Base-by-base conservation (phyloP, 2,329 filamentous ascomycete species). In the Phaeosphaeriaceae sp. region DNA sequence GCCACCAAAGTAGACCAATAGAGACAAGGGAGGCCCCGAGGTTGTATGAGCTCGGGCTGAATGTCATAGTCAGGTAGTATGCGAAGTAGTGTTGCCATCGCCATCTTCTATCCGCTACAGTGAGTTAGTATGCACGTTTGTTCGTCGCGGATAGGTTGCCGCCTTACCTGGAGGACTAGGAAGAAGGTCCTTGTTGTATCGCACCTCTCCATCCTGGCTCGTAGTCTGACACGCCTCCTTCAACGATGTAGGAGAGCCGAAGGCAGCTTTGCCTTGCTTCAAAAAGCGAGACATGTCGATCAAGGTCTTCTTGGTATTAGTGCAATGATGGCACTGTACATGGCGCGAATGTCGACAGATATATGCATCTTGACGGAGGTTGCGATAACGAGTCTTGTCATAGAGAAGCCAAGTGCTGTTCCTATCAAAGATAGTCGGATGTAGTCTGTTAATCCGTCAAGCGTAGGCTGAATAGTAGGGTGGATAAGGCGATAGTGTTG, bases 211-310 rank as follows among this genome's bases (percentile, higher is more conserved):
- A 47, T 62, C 57, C 33, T 51, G 53, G 10, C 24, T 47, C 7
- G 60, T 62, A 9, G 48, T 58, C 21, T 54, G 53, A 15, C 54
- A 17, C 25, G 54, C 51, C 15, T 55, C 48, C 40, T 62, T 57
- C 54, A 58, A 51, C 2, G 51, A 59, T 79, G 79, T 53, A 79
- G 80, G 62, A 36, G 60, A 62, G 41, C 51, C 49, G 11, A 60
- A 52, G 20, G 41, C 54, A 50, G n/a, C 51, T 52, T 57, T 55
- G 55, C 64, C 59, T 63, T 48, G 59, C 56, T 49, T 57, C 57
- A 45, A n/a, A 57, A 67, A n/a, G 53, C 58, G 36, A 53, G 55
- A 31, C 61, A 69, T 51, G 51, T 53, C 57, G 59, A 65, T 45
- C 60, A 65, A 9, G 64, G 36, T 22, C 20, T 5, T 20, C 3